Base-by-base conservation (phyloP, 1,284 basidiomycete species). In the Ceratobasidium sp. region DNA sequence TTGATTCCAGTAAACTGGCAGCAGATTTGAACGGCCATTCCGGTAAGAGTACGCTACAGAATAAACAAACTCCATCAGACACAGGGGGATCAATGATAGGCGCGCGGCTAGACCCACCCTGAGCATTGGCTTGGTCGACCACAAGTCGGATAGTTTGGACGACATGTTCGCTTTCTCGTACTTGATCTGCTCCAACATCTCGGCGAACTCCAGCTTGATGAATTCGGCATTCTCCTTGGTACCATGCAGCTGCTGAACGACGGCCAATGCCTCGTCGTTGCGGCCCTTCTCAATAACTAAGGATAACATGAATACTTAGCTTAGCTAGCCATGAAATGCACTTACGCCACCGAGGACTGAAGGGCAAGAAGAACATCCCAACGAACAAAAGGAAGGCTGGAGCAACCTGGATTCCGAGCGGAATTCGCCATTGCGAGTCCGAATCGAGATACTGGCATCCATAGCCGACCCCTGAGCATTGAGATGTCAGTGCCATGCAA, bases 1-100 rank as follows among this genome's bases (percentile, higher is more conserved):
- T 82, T 82, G 66, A 82, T 79, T 54, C 81, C 81, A 9, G 80
- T 80, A 74, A 80, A 80, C 74, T 82, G 82, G 44, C 78, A 79
- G 78, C 81, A 81, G 62, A 79, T 78, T 69, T 83, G 82, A 29
- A 67, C 76, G 0, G 59, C 29, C 31, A 62, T 56, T 7, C 78
- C 79, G 19, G 77, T 65, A 19, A 77, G 75, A 63, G 72, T 69
- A 73, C 79, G 48, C 71, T 79, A 77, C 31, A 80, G 72, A 76
- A 78, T 17, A 24, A 31, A 47, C n/a, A 41, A 41, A 11, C 36
- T 41, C 6, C 36, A 11, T 41, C 11, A 41, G 36, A 41, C 36
- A 41, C 36, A 5, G 36, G 36, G 6, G 11, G 36, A 41, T 41
- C 36, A 41, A 41, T 41, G 36, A 11, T 41, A 11, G 11, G 36